phyloP scores from a whole-genome alignment of 805 yeast species.

The Hanseniaspora mollemarum region DNA sequence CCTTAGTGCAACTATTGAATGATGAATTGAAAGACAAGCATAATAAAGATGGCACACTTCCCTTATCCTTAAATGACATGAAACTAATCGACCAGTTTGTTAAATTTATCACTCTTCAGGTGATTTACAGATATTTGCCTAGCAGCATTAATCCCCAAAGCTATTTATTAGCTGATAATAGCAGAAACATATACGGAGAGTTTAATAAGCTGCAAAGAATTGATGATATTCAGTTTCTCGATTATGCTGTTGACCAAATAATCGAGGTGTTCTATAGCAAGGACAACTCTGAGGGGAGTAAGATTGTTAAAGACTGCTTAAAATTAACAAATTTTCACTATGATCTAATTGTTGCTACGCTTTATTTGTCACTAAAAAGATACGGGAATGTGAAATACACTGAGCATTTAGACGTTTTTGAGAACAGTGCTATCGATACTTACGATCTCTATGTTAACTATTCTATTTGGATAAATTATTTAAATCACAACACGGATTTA shows the following conservation, averaged over 20 bases:
- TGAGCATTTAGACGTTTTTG: constrained; percentile 18
- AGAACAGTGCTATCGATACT: constrained; percentile 47
- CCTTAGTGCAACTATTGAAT: constrained; percentile 12
- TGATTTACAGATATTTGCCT: constrained; percentile 55
- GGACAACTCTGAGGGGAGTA: constrained; percentile 20
- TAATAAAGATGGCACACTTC: constrained; percentile 28
- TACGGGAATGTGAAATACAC: no score
- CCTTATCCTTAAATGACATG: constrained; percentile 78
- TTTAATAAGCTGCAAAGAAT: constrained; percentile 29
- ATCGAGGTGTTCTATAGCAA: not conserved
- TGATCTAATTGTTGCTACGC: constrained; percentile 42
- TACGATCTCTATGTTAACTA: constrained; percentile 54
- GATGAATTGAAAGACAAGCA: not conserved
- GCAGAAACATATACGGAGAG: constrained; percentile 44
- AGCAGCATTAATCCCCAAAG: not conserved
- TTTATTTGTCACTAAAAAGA: no score
- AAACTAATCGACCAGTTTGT: constrained; percentile 55
- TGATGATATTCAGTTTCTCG: not conserved
- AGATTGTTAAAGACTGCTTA: constrained; percentile 38
- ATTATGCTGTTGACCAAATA: not conserved
- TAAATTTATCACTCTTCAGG: constrained; percentile 55
- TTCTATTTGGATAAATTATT: constrained; percentile 40
- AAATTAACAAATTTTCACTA: constrained; percentile 57
- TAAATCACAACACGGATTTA: not conserved
- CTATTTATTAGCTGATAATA: constrained; percentile 48